Base-by-base conservation (phyloP, 352 stramenopile genomes). In the Peronospora farinosa region DNA sequence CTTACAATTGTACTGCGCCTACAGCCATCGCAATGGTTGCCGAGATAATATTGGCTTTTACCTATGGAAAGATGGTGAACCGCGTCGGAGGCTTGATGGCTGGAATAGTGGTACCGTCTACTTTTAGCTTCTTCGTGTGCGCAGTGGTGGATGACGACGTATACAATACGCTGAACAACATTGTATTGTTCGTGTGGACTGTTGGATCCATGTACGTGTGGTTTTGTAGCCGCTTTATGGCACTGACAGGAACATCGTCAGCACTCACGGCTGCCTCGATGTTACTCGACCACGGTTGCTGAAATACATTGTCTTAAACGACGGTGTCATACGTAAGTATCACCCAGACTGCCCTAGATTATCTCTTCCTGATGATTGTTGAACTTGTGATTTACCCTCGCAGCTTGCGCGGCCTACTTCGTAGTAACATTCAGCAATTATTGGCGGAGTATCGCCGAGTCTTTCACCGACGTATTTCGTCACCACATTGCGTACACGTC, bases 111-210 rank as follows among this genome's bases (percentile, higher is more conserved):
- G 61, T 92, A 40, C 80, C 80, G 4, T 89, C 78, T 1, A 75
- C 88, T 17, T 76, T 87, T 51, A 77, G 65, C 54, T 88, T 85
- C 55, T 92, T 89, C 52, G 72, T 92, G 25, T 86, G 72, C 63
- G 86, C 80, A 45, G 51, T 63, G 25, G 57, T 56, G 3, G 63
- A 49, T 37, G 55, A 67, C 35, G 42, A 60, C 27, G 33, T 76
- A 39, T 79, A 85, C 65, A 84, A 83, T 51, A 47, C 65, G 1
- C 44, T 88, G 15, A 91, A 80, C 62, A 84, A 91, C 48, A 45
- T 74, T 13, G 65, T 79, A 31, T 54, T 91, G 11, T 85, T 82
- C 44, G 46, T 86, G 16, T 91, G 80, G 80, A 78, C 88, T 2
- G 61, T 65, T 0, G 44, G 81, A 0, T 91, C 77, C 1, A 88